Percentiles rank a stretch among this genome's conserved stretches.
phyloP scores from a whole-genome alignment of 345 rosid genomes.

The Hevea brasiliensis region DNA sequence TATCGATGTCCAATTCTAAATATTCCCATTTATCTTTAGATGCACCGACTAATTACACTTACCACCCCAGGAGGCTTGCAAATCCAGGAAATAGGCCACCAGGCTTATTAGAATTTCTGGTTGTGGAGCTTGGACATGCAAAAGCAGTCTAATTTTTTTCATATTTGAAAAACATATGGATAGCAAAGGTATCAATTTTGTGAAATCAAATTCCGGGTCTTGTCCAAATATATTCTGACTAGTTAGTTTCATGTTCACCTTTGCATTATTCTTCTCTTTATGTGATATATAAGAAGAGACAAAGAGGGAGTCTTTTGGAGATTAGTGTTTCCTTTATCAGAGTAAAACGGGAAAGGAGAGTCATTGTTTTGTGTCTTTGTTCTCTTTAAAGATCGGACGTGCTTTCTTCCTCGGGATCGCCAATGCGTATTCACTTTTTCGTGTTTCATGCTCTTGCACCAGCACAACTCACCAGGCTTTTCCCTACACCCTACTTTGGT shows the following conservation, averaged over 20 bases:
- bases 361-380: not conserved
- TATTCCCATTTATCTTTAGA: not conserved
- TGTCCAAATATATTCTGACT: not conserved
- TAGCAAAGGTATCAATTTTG: not conserved
- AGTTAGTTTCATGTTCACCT: not conserved
- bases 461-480: not conserved
- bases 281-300: slow-evolving; percentile 1
- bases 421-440: slow-evolving; percentile 29
- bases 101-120: not conserved
- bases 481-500: slow-evolving; percentile 1
- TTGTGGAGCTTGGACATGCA: not conserved
- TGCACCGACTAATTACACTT: not conserved
- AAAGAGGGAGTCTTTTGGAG: not conserved
- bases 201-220: not conserved
- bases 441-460: slow-evolving; percentile 27
- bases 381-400: slow-evolving; percentile 5
- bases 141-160: not conserved
- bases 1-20: slow-evolving; percentile 13
- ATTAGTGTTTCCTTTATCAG: not conserved
- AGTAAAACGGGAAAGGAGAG: not conserved
- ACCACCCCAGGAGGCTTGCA: not conserved
- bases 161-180: not conserved
- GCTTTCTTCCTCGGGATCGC: slow-evolving; percentile 46
- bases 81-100: not conserved
- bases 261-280: slow-evolving; percentile 15